These are phyloP conservation scores for Rosa hybrid DNA, from an alignment of 331 rosid genomes.

Conservation along the genomic window DNA sequence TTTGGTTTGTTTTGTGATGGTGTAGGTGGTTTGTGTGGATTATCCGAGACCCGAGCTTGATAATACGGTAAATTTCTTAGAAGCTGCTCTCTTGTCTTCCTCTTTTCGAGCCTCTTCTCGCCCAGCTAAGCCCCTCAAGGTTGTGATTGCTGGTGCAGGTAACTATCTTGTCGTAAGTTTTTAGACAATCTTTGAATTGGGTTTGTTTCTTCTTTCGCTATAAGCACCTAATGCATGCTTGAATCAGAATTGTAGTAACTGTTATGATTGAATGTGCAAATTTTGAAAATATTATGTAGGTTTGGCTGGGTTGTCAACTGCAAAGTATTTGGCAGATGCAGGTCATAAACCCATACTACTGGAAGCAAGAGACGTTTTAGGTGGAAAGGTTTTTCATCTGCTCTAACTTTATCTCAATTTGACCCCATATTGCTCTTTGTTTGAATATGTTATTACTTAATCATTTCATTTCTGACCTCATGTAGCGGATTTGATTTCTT, in stretches of 20 bases:
- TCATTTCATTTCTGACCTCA: background rate
- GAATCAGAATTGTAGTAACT: background rate
- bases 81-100: slow-evolving; percentile 86
- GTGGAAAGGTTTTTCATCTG: slow-evolving; percentile 83
- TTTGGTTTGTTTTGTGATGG: background rate
- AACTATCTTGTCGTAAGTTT: background rate
- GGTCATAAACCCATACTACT: slow-evolving; percentile 90
- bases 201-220: background rate
- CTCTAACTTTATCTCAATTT: slow-evolving; percentile 31
- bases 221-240: background rate
- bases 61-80: slow-evolving; percentile 66
- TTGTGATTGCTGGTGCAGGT: slow-evolving; percentile 98
- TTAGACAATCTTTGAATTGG: background rate
- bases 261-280: background rate
- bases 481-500: background rate
- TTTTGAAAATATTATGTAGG: slow-evolving; percentile 49
- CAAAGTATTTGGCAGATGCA: slow-evolving; percentile 97
- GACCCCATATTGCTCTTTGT: background rate
- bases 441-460: background rate
- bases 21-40: slow-evolving; percentile 70
- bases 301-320: slow-evolving; percentile 95
- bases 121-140: slow-evolving; percentile 74
- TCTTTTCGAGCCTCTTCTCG: slow-evolving; percentile 66
- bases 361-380: slow-evolving; percentile 95
- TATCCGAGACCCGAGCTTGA: slow-evolving; percentile 90